Conservation (phyloP, 768 basidiomycete species). For the Cystofilobasidium ferigula region DNA sequence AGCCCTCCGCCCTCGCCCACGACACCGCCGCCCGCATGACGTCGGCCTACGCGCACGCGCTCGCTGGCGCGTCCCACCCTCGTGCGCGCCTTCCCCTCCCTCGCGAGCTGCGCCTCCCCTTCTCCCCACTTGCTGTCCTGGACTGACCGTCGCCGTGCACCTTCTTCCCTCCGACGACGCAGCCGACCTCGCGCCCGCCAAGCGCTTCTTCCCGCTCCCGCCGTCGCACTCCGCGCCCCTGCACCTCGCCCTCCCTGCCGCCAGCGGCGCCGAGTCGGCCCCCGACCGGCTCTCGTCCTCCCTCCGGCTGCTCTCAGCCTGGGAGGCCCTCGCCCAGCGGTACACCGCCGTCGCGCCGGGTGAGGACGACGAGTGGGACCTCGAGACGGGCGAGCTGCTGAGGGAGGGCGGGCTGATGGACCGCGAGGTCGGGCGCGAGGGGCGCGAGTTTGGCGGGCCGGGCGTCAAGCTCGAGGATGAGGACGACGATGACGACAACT, state of each 20-base stretch:
- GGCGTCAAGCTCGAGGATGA: background rate
- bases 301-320: background rate
- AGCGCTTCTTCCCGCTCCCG: slow-evolving; percentile 3
- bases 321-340: background rate
- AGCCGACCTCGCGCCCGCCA: background rate
- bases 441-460: background rate
- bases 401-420: background rate
- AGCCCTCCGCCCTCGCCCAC: no score
- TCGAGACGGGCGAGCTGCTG: background rate
- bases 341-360: background rate
- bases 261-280: background rate
- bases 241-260: background rate
- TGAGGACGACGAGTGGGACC: slow-evolving; percentile 5
- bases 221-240: background rate
- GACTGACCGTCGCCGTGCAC: background rate
- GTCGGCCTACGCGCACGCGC: no score
- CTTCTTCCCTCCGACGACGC: background rate
- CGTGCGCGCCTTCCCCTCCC: no score
- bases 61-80: no score
- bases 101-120: no score
- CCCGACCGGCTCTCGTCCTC: background rate
- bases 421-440: background rate
- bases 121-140: no score
- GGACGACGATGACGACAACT: background rate
- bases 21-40: no score